These are phyloP conservation scores for Rhodofomes roseus DNA, from an alignment of 1,284 basidiomycete species.

Conservation along the genomic window DNA sequence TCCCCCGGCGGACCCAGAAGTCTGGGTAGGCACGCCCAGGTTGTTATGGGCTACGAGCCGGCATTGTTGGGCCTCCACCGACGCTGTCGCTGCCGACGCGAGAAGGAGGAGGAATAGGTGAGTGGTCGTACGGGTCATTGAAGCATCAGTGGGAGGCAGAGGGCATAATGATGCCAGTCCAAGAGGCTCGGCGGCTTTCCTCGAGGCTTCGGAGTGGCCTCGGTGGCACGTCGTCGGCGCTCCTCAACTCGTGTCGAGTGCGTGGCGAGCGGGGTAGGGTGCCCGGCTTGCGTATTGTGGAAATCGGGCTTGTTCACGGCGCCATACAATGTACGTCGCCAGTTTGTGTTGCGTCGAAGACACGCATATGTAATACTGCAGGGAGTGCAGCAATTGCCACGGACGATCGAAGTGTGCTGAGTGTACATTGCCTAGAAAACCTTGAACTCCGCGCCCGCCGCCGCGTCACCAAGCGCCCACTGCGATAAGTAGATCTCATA, in stretches of 20 bases:
- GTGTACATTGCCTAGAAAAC: no score
- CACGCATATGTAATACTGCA: no score
- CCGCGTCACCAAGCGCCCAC: no score
- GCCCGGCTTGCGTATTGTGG: not conserved
- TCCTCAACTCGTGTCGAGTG: not conserved
- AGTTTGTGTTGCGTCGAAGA: no score
- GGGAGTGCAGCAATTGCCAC: no score
- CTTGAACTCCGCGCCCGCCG: no score
- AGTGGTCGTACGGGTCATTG: not conserved
- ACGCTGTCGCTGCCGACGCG: conserved; percentile 1
- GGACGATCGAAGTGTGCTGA: no score
- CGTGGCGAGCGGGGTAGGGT: not conserved
- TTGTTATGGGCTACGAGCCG: conserved; percentile 18
- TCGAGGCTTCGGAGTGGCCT: no score
- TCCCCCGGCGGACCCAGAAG: not conserved
- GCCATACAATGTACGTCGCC: not conserved
- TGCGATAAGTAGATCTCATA: no score
- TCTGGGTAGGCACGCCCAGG: conserved; percentile 6
- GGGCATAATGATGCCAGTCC: not conserved
- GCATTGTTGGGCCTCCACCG: conserved; percentile 20
- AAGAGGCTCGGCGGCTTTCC: not conserved
- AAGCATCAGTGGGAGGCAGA: not conserved
- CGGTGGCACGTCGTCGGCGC: not conserved
- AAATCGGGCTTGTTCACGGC: not conserved
- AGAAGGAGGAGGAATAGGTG: not conserved